Base-by-base conservation (phyloP, 2,329 filamentous ascomycete species). In the Sporothrix sp. region DNA sequence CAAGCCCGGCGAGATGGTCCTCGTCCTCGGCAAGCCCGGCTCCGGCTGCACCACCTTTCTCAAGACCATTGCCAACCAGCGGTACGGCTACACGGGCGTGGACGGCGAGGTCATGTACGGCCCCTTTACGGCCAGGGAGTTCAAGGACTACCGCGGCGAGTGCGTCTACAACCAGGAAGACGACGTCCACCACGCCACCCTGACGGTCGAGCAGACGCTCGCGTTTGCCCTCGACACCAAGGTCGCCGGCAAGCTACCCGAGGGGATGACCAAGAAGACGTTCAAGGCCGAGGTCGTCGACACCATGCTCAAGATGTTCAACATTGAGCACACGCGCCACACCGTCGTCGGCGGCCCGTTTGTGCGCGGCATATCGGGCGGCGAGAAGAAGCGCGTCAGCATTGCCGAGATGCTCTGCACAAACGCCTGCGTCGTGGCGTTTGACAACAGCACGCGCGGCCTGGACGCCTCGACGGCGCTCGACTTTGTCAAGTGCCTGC, bases 121-220 rank as follows among this genome's bases (percentile, higher is more conserved):
- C 0, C 82, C 82, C 0, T 89, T 87, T 62, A 76, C 80, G 4
- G 75, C 81, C 14, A 70, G 81, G 18, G 81, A 84, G 44, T 91
- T 94, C 57, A 77, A 84, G 60, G 71, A 76, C 46, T 94, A 87
- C 63, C 78, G 87, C 27, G 87, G 87, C 46, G 87, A 95, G 67
- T 83, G 85, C 1, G 82, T 91, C 4, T 95, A 94, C 69, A 91
- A 88, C 61, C 81, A 86, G 58, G 86, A 91, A 64, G 87, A 94
- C 57, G 89, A 95, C 58, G 74, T 91, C 20, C 88, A 95, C 59
- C 83, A 89, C 58, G 79, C 89, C 0, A 93, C 87, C 0, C 72
- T 96, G 21, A 93, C 88, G 0, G 90, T 95, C 3, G 84, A 86
- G 50, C 87, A 95, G 63, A 95, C 90, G 0, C 75, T 95, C 1